These are phyloP conservation scores for Silybum marianum DNA, from an alignment of 129 eudicot species.

Conservation along the genomic window DNA sequence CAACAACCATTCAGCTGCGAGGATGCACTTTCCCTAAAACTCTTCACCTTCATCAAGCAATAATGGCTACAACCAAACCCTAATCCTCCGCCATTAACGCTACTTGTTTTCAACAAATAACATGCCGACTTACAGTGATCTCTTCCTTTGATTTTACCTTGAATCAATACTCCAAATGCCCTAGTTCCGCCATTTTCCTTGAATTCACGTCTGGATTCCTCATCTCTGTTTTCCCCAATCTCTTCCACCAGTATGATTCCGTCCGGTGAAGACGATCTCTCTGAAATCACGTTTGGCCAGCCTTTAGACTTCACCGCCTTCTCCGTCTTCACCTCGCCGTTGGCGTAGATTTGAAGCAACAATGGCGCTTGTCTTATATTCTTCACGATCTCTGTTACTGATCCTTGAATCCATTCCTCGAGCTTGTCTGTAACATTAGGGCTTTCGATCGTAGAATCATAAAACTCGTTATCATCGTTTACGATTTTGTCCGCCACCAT, in stretches of 20 bases:
- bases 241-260: constrained; percentile 62
- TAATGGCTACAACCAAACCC: constrained; percentile 56
- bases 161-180: constrained; percentile 54
- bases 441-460: neutral
- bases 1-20: constrained; percentile 51
- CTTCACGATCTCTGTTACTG: constrained; percentile 41
- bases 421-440: constrained; percentile 27
- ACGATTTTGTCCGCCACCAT: neutral
- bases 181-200: constrained; percentile 33
- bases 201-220: neutral
- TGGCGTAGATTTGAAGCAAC: constrained; percentile 34
- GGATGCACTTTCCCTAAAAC: constrained; percentile 45
- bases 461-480: constrained; percentile 10
- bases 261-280: constrained; percentile 41
- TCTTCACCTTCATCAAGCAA: constrained; percentile 51
- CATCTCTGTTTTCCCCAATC: constrained; percentile 20
- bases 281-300: constrained; percentile 37
- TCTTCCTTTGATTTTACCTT: constrained; percentile 45
- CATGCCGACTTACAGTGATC: constrained; percentile 46
- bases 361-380: constrained; percentile 40
- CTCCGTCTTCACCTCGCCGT: constrained; percentile 39
- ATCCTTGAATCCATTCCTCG: constrained; percentile 42
- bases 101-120: constrained; percentile 58
- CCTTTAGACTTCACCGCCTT: constrained; percentile 33
- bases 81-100: constrained; percentile 45